Evolutionary conservation across 192 early-diverging fungal species (phyloP), one percentile per base, ranked within the genome.

Genomic region (Jimgerdemannia lactiflua): DNA sequence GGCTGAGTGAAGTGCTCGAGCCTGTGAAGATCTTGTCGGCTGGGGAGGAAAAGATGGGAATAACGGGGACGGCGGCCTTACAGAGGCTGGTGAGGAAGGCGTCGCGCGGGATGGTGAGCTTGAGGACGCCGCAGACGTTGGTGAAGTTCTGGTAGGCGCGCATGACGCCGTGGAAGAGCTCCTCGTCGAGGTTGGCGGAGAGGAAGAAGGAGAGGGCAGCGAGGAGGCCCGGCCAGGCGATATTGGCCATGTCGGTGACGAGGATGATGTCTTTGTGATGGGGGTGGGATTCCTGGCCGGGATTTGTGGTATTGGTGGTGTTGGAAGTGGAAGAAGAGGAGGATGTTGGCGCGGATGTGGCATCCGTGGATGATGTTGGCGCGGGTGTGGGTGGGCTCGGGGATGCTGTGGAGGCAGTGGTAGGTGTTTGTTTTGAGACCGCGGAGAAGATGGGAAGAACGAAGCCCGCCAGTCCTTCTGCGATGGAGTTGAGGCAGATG

Each of bases 1-100:
- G 19, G 9, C 29, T 39, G 29, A 19, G 14, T 65, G 64, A 65
- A 65, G 64, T 18, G 14, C 14, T 18, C 14, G 64, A 65, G 29
- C 29, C 29, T 29, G 49, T 59, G 8, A 14, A 59, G 49, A 14
- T 14, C 49, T 59, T 59, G 6, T 59, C 49, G 40, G 40, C 1
- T 0, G 19, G 7, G 67, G 67, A 68, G 6, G 19, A 4, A 6
- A 68, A 41, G n/a, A 86, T 43, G 10, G 87, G 80, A 7, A 78
- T 82, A n/a, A 85, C 78, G 6, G 97, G 96, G 39, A 97, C 79
- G n/a, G 92, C 89, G 65, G 88, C 87, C 74, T 94, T 93, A 76
- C 95, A 97, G n/a, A 98, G 86, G 49, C 91, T 87, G 3, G 91
- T 87, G 64, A 99, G 71, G 73, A 98, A 91, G 3, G 94, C 91